Evolutionary conservation across 345 rosid species (phyloP).

Genomic region (Gossypium anomalum): DNA sequence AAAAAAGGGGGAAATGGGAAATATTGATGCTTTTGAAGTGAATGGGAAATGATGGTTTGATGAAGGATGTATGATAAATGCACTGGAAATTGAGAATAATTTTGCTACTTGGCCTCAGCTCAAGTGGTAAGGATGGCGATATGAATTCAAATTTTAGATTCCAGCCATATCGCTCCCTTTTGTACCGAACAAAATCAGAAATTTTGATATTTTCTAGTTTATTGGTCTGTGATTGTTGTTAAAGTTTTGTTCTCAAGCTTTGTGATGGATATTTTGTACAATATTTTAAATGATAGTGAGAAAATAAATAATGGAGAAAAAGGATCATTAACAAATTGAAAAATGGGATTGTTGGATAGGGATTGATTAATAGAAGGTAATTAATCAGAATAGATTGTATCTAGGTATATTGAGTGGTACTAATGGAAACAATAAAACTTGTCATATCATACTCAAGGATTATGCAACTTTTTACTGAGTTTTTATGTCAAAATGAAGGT

Average conservation of each 20-base stretch:
- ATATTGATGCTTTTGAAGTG: conserved; percentile 8
- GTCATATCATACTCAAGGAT: no score
- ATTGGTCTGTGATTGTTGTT: background rate
- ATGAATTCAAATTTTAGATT: background rate
- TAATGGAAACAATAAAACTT: background rate
- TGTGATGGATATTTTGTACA: background rate
- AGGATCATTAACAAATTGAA: background rate
- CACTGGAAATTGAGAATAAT: background rate
- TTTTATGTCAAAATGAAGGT: background rate
- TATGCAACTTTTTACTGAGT: background rate
- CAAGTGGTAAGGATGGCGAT: background rate
- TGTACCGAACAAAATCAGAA: background rate
- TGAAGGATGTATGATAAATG: background rate
- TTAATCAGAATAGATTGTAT: background rate
- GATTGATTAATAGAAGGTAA: background rate
- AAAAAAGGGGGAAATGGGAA: background rate
- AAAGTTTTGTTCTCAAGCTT: background rate
- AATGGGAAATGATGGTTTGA: background rate
- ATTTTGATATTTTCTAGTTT: background rate
- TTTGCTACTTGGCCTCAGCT: background rate
- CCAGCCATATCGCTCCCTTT: background rate
- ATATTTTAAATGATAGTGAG: background rate
- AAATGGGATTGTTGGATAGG: background rate
- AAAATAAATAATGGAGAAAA: background rate
- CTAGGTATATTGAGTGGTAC: background rate